A percentile compares a stretch with the other conserved stretches of the same genome.
phyloP scores from a whole-genome alignment of 2,329 filamentous ascomycete genomes.

The Huntiella bhutanensis region DNA sequence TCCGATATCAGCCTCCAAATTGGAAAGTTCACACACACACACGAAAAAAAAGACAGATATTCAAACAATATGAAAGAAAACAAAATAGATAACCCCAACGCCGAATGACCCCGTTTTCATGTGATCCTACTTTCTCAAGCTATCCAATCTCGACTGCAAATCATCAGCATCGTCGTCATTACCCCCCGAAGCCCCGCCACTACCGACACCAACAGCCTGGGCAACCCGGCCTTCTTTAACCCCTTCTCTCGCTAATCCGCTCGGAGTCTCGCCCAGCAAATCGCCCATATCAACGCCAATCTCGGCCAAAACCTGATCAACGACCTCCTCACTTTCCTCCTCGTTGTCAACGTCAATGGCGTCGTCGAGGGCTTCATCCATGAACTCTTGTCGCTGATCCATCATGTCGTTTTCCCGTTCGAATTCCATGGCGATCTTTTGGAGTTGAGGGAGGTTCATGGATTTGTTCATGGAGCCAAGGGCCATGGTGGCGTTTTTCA shows the following conservation, averaged over 20 bases:
- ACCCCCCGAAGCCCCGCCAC: slow-evolving; percentile 13
- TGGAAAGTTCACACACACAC: background rate
- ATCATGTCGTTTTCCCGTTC: slow-evolving; percentile 98
- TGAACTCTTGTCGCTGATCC: slow-evolving; percentile 98
- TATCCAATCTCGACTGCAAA: slow-evolving; percentile 81
- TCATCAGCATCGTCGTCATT: slow-evolving; percentile 73
- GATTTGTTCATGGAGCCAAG: slow-evolving; percentile 92
- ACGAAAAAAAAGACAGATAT: background rate
- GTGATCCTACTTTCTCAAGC: slow-evolving; percentile 40
- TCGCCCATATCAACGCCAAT: slow-evolving; percentile 76
- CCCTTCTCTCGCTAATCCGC: slow-evolving; percentile 41
- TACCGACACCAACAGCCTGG: slow-evolving; percentile 57
- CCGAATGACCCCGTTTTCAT: background rate
- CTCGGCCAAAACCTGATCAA: slow-evolving; percentile 90
- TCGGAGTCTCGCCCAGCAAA: slow-evolving; percentile 72
- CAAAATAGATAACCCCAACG: background rate
- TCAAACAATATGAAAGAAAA: background rate
- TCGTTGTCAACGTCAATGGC: slow-evolving; percentile 80
- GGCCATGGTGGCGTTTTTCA: slow-evolving; percentile 91
- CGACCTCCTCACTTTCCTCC: slow-evolving; percentile 90
- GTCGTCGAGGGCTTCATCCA: slow-evolving; percentile 97
- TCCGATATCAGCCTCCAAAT: background rate
- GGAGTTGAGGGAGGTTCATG: slow-evolving; percentile 90
- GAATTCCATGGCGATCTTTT: slow-evolving; percentile 97
- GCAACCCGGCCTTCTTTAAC: slow-evolving; percentile 61